Evolutionary conservation across 805 yeast genomes (phyloP), one percentile per base, ranked within the genome.

Genomic region (Sugiyamaella boreocaroliniensis): DNA sequence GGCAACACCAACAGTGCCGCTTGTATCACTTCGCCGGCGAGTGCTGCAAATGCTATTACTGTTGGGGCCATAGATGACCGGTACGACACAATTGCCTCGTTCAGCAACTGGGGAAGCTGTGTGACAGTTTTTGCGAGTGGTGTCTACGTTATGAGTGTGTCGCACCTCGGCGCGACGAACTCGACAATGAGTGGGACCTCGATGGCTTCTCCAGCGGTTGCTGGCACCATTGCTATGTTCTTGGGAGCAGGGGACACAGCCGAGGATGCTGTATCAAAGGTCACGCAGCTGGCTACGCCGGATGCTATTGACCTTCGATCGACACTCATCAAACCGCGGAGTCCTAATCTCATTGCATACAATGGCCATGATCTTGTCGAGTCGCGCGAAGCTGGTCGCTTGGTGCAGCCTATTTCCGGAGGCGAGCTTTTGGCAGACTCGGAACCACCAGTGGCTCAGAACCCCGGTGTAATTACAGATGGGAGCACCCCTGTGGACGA

Each of bases 41-140:
- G 93, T 29, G 83, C 95, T 0, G 68, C 71, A 1, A 71, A 71
- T 48, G 90, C 90, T 0, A 78, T 88, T 1, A 84, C 96, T 0
- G 96, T 90, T 4, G 97, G 97, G 0, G 95, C 97, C 2, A 80
- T 89, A 49, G 92, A 88, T 63, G 95, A 86, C 62, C 64, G 76
- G 14, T 75, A 73, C 18, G 95, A 88, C 61, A 61, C 74, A 1
- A 73, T 88, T 43, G 93, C 97, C 0, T 63, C 76, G 15, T 89
- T 90, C 64, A 80, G 93, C 12, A 89, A 90, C 62, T 89, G 92
- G 90, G 97, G 97, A 0, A 70, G 75, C 15, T 90, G 97, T 67
- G 95, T 90, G 8, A 86, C 87, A 61, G 70, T 89, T 1, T 85
- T 86, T 68, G 88, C 96, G 1, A 79, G 90, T 51, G 97, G 97